Base-by-base conservation (phyloP, 345 rosid species). In the Citrus medica region DNA sequence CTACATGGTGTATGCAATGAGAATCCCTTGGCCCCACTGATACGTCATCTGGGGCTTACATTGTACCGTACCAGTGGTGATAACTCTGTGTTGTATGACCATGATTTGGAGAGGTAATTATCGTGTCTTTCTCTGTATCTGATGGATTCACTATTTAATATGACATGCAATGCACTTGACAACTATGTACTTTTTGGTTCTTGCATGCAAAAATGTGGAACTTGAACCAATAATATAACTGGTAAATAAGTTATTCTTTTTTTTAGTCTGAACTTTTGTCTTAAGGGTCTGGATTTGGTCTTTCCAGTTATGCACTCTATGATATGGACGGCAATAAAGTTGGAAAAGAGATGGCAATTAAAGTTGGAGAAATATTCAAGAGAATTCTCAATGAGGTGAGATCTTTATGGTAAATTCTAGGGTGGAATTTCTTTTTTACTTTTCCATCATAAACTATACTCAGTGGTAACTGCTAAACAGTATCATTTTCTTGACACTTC, bases 1-100 rank as follows among this genome's bases (percentile, higher is more conserved):
- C 85, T 94, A 79, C 98, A 92, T 83, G 98, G 98, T 73, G 97
- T 90, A 65, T 94, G 95, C 79, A 85, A 92, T 73, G 97, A 94
- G 86, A 94, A 94, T 83, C 98, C 98, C 6, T 84, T 94, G 86
- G 98, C 97, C 78, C 97, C 97, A 6, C 77, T 94, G 62, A 94
- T 92, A 80, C 87, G 93, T 42, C 80, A 83, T 81, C 78, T 94
- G 59, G 97, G 97, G 69, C 94, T 94, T 67, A 87, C 89, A 48
- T 78, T 91, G 76, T 91, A 94, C 85, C 90, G 97, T 75, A 94
- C 98, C 64, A 94, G 98, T 63, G 98, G 94, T 64, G 98, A 94
- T 69, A 85, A 94, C 85, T 94, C 98, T 58, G 89, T 94, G 73
- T 81, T 94, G 87, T 94, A 92, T 78, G 98, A 94, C 84, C 98